These are phyloP conservation scores for Thymus mandschuricus DNA, from an alignment of 257 asterid species.

Conservation along the genomic window DNA sequence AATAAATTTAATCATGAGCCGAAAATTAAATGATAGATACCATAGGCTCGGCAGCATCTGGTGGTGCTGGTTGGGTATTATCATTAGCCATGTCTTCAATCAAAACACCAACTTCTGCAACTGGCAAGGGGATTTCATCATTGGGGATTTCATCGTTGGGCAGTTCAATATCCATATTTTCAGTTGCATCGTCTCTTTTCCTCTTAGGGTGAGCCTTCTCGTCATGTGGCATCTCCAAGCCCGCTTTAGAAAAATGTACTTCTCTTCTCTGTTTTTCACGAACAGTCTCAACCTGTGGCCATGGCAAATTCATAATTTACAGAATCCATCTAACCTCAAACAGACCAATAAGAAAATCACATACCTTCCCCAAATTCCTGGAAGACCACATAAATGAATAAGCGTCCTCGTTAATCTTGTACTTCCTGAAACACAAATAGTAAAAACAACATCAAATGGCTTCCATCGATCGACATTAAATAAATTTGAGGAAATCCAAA, in stretches of 20 bases:
- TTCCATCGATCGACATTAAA: neutral
- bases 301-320: constrained; percentile 21
- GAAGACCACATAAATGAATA: constrained; percentile 93
- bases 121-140: constrained; percentile 13
- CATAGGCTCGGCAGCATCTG: constrained; percentile 38
- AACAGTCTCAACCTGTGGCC: constrained; percentile 73
- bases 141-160: constrained; percentile 26
- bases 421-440: constrained; percentile 61
- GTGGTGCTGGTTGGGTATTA: constrained; percentile 29
- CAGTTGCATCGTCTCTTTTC: constrained; percentile 30
- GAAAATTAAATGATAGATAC: constrained; percentile 37
- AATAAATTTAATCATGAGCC: neutral
- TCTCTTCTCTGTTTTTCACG: constrained; percentile 85
- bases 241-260: constrained; percentile 68
- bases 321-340: constrained; percentile 7
- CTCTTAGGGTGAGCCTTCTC: constrained; percentile 57
- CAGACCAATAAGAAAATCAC: constrained; percentile 27
- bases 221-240: constrained; percentile 57
- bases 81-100: constrained; percentile 36
- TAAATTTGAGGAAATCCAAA: neutral
- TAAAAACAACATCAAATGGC: constrained; percentile 22
- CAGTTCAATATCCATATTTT: constrained; percentile 41
- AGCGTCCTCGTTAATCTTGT: constrained; percentile 68
- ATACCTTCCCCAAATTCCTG: constrained; percentile 85
- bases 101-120: constrained; percentile 28